These are phyloP conservation scores for Verticillium tricorpus DNA, from an alignment of 2,329 filamentous ascomycete genomes.

Conservation along the genomic window DNA sequence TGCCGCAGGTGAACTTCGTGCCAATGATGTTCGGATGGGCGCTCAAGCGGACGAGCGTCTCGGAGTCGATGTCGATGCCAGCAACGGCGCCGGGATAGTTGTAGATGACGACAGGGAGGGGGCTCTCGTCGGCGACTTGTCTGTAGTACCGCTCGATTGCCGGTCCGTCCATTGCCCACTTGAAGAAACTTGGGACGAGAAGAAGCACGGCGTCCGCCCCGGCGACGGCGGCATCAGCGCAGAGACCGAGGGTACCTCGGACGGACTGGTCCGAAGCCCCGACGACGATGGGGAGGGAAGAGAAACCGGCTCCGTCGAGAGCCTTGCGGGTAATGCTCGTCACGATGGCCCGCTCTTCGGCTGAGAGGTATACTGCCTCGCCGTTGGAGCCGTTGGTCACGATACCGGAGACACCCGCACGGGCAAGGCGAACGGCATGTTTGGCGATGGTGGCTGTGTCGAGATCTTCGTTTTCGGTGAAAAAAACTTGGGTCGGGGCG, in stretches of 20 bases:
- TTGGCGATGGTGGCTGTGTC: conserved; percentile 45
- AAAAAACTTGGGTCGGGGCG: conserved; percentile 61
- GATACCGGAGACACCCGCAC: conserved; percentile 61
- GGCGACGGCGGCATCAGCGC: conserved; percentile 7
- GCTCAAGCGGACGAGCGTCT: conserved; percentile 31
- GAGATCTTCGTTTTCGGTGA: conserved; percentile 52
- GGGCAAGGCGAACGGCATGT: conserved; percentile 55
- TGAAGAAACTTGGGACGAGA: conserved; percentile 15
- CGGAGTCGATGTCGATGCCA: conserved; percentile 13
- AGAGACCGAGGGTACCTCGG: conserved; percentile 10
- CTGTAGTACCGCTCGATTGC: conserved; percentile 11
- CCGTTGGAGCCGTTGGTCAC: conserved; percentile 70
- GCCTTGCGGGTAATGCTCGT: conserved; percentile 12
- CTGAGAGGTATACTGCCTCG: conserved; percentile 57
- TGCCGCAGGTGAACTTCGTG: conserved; percentile 45
- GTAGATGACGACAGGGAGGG: conserved; percentile 13
- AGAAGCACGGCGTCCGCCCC: conserved; percentile 14
- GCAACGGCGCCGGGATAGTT: conserved; percentile 14
- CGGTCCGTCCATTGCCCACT: conserved; percentile 11
- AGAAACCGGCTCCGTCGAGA: conserved; percentile 58
- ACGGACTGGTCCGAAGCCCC: conserved; percentile 14
- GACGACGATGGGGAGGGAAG: conserved; percentile 28
- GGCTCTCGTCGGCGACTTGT: conserved; percentile 11
- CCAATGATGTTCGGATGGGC: conserved; percentile 58
- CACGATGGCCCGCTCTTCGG: conserved; percentile 8